These are phyloP conservation scores for Penicillium egyptiacum DNA, from an alignment of 495 filamentous ascomycete genomes.

Conservation along the genomic window DNA sequence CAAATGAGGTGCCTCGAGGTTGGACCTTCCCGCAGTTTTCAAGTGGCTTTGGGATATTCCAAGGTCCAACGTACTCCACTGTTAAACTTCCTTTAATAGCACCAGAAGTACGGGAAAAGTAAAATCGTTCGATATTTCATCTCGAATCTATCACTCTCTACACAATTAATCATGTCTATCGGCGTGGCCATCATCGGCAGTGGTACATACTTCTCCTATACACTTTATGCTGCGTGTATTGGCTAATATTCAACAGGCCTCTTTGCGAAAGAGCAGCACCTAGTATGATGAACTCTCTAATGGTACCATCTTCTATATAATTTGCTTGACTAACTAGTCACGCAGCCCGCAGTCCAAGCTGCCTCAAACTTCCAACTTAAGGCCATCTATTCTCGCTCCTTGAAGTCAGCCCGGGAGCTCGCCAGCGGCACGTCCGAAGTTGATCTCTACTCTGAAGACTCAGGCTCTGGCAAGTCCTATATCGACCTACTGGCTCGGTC, in stretches of 20 bases:
- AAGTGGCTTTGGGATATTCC: slow-evolving; percentile 16
- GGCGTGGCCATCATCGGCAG: slow-evolving; percentile 69
- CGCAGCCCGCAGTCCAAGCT: slow-evolving; percentile 54
- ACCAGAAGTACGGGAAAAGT: not conserved
- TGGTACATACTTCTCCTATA: slow-evolving; percentile 50
- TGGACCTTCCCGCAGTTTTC: slow-evolving; percentile 29
- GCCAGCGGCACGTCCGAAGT: slow-evolving; percentile 37
- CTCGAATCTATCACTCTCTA: not conserved
- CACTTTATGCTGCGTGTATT: slow-evolving; percentile 14
- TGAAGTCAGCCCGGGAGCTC: slow-evolving; percentile 49
- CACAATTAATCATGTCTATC: slow-evolving; percentile 33
- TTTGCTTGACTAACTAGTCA: not conserved
- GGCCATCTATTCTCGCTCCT: slow-evolving; percentile 63
- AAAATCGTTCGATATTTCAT: not conserved
- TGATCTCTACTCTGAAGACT: slow-evolving; percentile 64
- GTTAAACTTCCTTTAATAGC: not conserved
- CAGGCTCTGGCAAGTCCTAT: slow-evolving; percentile 50
- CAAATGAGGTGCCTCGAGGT: slow-evolving; percentile 14
- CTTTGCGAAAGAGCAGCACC: slow-evolving; percentile 46
- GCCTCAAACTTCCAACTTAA: slow-evolving; percentile 49
- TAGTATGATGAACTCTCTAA: slow-evolving; percentile 34
- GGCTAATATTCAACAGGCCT: slow-evolving; percentile 41
- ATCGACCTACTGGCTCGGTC: slow-evolving; percentile 60
- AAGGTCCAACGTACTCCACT: slow-evolving; percentile 23
- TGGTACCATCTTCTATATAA: not conserved